Base-by-base conservation (phyloP, 176 grass and related monocot species). In the Triticum dicoccoides region DNA sequence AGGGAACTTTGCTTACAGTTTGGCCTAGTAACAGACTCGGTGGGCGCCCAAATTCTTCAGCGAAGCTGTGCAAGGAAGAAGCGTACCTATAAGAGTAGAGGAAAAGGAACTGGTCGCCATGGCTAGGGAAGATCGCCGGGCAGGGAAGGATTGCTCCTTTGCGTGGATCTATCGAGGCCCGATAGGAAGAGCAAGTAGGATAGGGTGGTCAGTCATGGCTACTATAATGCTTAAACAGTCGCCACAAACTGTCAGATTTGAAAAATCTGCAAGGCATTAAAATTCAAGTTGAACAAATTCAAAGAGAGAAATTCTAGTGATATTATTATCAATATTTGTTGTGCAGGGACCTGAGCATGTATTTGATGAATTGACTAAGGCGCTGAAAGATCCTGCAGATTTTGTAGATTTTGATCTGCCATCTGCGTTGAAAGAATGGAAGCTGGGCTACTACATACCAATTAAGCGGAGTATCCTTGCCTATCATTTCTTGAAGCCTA, bases 391-490 rank as follows among this genome's bases (percentile, higher is more conserved):
- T 20, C 66, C 61, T 69, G 82, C 44, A 18, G 91, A 88, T 29
- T 93, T 90, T 82, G 67, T 67, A 10, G 91, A 88, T 30, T 93
- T 93, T 86, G 85, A 93, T 54, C 82, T 87, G 17, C 88, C 58
- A 5, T 71, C 82, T 34, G 24, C 27, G 3, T 58, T 90, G 85
- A 88, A 88, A 83, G 73, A 88, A 88, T 88, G 79, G 85, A 90
- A 83, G 73, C 78, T 77, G 32, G 73, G 54, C 7, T 81, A 90
- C 61, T 93, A 90, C 32, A 54, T 62, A 62, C 85, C 72, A 51
- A 93, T 93, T 63, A 93, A 90, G 78, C 91, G 88, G 11, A 93
- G 91, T 93, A 90, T 93, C 91, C 88, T 17, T 72, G 88, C 2
- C 33, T 64, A 8, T n/a, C 42, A 45, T 81, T 80, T 33, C 12